Conservation (phyloP, 1,284 basidiomycete genomes). For the Boletus mariae region DNA sequence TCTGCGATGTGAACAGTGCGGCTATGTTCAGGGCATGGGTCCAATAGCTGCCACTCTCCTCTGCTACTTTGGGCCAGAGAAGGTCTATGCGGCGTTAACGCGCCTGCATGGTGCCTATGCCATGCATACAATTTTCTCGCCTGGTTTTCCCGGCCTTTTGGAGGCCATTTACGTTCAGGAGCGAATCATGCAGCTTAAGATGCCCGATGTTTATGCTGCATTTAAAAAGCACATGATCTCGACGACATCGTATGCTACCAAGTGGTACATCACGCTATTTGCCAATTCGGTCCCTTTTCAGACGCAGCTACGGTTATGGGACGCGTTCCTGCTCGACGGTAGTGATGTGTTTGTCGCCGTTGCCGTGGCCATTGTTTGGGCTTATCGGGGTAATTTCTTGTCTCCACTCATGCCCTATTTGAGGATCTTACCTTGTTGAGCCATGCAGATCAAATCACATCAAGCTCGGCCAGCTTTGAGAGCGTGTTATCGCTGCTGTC, state of each 20-base stretch:
- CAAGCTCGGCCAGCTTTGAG: conserved; percentile 81
- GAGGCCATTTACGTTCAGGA: conserved; percentile 96
- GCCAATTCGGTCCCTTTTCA: conserved; percentile 96
- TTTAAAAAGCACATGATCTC: conserved; percentile 88
- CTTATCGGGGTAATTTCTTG: conserved; percentile 63
- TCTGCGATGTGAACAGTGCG: conserved; percentile 80
- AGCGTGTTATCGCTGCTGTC: conserved; percentile 84
- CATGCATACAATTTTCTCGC: conserved; percentile 87
- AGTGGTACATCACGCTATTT: conserved; percentile 99
- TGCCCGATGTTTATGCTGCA: conserved; percentile 84
- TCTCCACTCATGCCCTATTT: not conserved
- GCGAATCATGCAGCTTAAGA: conserved; percentile 74
- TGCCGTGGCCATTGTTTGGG: conserved; percentile 87
- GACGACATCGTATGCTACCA: conserved; percentile 93
- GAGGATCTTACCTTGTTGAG: conserved; percentile 4
- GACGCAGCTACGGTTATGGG: conserved; percentile 93
- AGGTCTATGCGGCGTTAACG: conserved; percentile 80
- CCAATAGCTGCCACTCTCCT: conserved; percentile 93
- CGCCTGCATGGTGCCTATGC: conserved; percentile 85
- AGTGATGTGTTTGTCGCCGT: conserved; percentile 84
- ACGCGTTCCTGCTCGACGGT: conserved; percentile 88
- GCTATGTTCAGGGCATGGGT: conserved; percentile 99
- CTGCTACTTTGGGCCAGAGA: conserved; percentile 89
- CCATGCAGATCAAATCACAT: conserved; percentile 71
- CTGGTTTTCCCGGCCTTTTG: conserved; percentile 93